Base-by-base conservation (phyloP, 2,329 filamentous ascomycete species). In the Exophiala lecanii-corni region DNA sequence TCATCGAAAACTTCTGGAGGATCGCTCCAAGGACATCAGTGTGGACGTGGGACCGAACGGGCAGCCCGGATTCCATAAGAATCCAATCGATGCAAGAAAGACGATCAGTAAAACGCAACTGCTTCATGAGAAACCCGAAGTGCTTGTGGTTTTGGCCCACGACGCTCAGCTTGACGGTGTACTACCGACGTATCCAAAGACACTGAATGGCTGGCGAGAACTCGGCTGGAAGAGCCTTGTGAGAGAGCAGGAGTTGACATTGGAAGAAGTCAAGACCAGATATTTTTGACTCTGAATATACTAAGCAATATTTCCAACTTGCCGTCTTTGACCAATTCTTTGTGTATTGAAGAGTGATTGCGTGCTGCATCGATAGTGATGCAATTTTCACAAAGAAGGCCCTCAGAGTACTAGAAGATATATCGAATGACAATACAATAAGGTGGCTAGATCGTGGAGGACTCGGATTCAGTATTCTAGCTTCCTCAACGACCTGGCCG, bases 41-140 rank as follows among this genome's bases (percentile, higher is more conserved):
- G 13, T 45, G n/a, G 42, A 44, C 19, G 42, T 44, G 9, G 42
- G 42, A n/a, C 42, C 42, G 4, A 44, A 44, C n/a, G 42, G 42
- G 10, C 42, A 44, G 42, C 42, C 42, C 13, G 42, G 42, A 9
- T 44, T 44, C 17, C 42, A 44, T 31, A 39, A 44, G 26, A 31
- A 44, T 32, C 36, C 42, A 5, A 16, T 15, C 2, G 21, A 20
- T n/a, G 36, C 42, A 31, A 34, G 42, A 16, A 16, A 15, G 10
- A 44, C 42, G 13, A 44, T 44, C 20, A 13, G 31, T 9, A 44
- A 39, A 20, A 44, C 36, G 10, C 36, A 30, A 18, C 16, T 30
- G 15, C 23, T 39, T 10, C 42, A 44, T 18, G 25, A 28, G 19
- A 44, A 39, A 12, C n/a, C 17, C 16, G 18, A 17, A 9, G 36